Evolutionary conservation across 176 grass and related monocot species (phyloP).

Genomic region (Cenchrus americanus): DNA sequence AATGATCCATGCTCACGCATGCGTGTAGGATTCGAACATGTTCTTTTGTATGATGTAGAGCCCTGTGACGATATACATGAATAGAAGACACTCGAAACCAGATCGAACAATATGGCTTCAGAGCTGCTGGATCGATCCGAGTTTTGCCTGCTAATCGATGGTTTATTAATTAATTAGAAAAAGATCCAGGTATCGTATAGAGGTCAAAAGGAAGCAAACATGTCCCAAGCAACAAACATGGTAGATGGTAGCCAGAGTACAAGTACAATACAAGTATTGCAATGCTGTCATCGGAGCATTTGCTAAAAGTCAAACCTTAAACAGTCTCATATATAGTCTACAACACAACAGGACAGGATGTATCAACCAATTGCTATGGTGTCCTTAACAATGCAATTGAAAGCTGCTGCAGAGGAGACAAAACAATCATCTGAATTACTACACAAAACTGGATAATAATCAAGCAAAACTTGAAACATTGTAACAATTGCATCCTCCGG

Average conservation of each 20-base stretch:
- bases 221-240: neutral
- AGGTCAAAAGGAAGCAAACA: neutral
- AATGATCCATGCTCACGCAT: conserved; percentile 20
- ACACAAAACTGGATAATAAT: neutral
- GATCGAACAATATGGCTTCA: neutral
- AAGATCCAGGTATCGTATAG: neutral
- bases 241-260: neutral
- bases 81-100: conserved; percentile 20
- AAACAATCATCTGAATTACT: neutral
- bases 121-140: neutral
- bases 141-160: neutral
- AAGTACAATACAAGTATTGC: neutral
- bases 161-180: no score
- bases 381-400: neutral
- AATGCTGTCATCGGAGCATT: conserved; percentile 10
- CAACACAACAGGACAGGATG: neutral
- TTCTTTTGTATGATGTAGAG: conserved; percentile 37
- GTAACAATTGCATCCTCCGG: conserved; percentile 1
- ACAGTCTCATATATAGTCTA: neutral
- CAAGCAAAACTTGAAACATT: conserved; percentile 23
- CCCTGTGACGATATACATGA: conserved; percentile 9
- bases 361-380: conserved; percentile 23
- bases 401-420: neutral
- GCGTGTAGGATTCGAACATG: conserved; percentile 31
- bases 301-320: conserved; percentile 1